phyloP scores from a whole-genome alignment of 1,139 yeast species.

The Entelexis paramagnoliae region DNA sequence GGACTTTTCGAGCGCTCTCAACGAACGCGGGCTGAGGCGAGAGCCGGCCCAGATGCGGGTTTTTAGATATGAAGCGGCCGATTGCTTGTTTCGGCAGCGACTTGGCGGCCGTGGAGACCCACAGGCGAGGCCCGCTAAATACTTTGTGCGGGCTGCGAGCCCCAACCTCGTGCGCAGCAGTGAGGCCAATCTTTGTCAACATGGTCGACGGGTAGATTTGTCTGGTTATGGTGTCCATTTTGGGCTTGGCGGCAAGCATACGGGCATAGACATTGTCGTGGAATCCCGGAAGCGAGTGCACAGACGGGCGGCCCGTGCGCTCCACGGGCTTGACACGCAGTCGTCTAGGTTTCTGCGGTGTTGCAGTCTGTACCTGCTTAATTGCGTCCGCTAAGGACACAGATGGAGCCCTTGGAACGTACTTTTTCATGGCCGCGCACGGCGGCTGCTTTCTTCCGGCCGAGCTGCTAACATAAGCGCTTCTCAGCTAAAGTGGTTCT shows the following conservation, averaged over 20 bases:
- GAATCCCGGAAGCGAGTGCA: constrained; percentile 12
- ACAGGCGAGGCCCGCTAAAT: constrained; percentile 15
- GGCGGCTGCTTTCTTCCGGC: background rate
- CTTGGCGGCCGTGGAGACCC: constrained; percentile 7
- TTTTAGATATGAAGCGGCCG: background rate
- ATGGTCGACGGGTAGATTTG: constrained; percentile 27
- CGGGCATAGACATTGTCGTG: constrained; percentile 27
- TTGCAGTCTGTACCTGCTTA: background rate
- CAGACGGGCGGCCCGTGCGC: constrained; percentile 5
- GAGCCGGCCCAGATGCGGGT: background rate
- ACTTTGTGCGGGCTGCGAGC: constrained; percentile 1
- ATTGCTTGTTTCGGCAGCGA: constrained; percentile 5
- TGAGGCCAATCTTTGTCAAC: constrained; percentile 26
- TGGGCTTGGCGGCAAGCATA: constrained; percentile 28
- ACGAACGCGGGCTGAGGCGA: background rate
- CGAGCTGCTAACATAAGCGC: background rate
- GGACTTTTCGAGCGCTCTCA: background rate
- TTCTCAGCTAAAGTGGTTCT: background rate
- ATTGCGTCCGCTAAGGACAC: constrained; percentile 11
- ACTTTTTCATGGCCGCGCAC: background rate
- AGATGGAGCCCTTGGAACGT: constrained; percentile 8
- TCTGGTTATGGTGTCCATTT: constrained; percentile 27
- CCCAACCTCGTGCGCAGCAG: background rate
- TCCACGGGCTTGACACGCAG: background rate
- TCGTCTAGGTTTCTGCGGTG: background rate